A percentile compares a stretch with the other conserved stretches of the same genome.
phyloP scores from a whole-genome alignment of 2,329 filamentous ascomycete genomes.

The Claviceps maximensis region DNA sequence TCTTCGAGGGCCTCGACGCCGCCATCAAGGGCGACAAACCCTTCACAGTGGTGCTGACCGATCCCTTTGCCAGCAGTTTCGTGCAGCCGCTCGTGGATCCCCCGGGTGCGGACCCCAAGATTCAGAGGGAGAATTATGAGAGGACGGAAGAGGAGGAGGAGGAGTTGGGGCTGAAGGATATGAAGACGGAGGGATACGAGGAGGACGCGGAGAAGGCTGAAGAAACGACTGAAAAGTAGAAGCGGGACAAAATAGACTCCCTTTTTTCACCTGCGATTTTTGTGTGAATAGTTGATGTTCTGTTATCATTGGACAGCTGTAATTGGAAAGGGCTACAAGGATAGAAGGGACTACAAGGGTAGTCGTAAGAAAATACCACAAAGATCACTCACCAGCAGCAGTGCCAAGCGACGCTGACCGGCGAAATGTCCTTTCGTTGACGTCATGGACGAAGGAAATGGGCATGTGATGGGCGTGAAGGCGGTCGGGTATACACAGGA shows the following conservation, averaged over 20 bases:
- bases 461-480: too few relatives aligned
- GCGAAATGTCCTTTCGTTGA: too few relatives aligned
- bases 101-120: constrained; percentile 56
- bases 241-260: background rate
- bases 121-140: constrained; percentile 70
- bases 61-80: constrained; percentile 86
- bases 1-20: constrained; percentile 63
- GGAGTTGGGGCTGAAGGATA: constrained; percentile 78
- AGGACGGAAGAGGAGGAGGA: constrained; percentile 89
- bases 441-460: too few relatives aligned
- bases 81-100: constrained; percentile 81
- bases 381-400: too few relatives aligned
- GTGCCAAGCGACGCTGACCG: too few relatives aligned
- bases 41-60: constrained; percentile 73
- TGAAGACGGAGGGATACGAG: constrained; percentile 80
- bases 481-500: too few relatives aligned
- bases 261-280: too few relatives aligned
- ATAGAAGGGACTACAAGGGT: too few relatives aligned
- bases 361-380: too few relatives aligned
- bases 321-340: too few relatives aligned
- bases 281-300: too few relatives aligned
- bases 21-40: constrained; percentile 70
- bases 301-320: too few relatives aligned
- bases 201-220: constrained; percentile 25
- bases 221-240: background rate